These are phyloP conservation scores for Colletotrichum sublineola DNA, from an alignment of 2,329 filamentous ascomycete genomes.

Conservation along the genomic window DNA sequence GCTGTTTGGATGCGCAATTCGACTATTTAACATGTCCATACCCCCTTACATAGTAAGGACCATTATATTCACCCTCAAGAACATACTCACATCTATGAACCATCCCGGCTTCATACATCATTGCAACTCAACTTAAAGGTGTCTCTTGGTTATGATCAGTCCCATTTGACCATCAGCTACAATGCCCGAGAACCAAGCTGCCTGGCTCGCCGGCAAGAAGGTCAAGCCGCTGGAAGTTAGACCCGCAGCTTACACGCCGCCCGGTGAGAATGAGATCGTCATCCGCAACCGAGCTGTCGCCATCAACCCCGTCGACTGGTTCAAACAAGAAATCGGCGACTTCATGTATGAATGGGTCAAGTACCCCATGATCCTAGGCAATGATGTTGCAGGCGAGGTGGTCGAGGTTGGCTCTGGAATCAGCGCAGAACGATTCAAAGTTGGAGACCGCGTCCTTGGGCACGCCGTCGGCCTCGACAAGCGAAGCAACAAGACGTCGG, in stretches of 20 bases:
- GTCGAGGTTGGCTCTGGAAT: slow-evolving; percentile 46
- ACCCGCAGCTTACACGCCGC: slow-evolving; percentile 34
- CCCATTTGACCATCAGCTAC: too few relatives aligned
- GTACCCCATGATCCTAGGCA: slow-evolving; percentile 51
- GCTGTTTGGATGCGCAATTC: too few relatives aligned
- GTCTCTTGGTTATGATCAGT: rapidly evolving
- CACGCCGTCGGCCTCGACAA: slow-evolving; percentile 50
- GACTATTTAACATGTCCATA: neutral
- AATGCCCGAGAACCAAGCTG: slow-evolving; percentile 35
- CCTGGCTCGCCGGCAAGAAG: slow-evolving; percentile 39
- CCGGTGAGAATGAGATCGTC: slow-evolving; percentile 46
- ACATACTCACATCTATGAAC: neutral
- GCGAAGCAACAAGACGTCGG: slow-evolving; percentile 48
- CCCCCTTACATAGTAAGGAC: too few relatives aligned
- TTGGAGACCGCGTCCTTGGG: slow-evolving; percentile 48
- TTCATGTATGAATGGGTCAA: slow-evolving; percentile 42
- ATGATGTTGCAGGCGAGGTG: slow-evolving; percentile 51
- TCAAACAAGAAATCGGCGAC: slow-evolving; percentile 45
- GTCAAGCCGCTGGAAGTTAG: slow-evolving; percentile 31
- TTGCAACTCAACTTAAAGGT: neutral
- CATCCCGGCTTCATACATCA: too few relatives aligned
- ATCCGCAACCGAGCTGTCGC: slow-evolving; percentile 49
- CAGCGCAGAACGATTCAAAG: slow-evolving; percentile 43
- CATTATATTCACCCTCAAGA: too few relatives aligned
- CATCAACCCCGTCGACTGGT: slow-evolving; percentile 50